Conservation (phyloP, 1,284 basidiomycete genomes). For the Volvariella surrecta region DNA sequence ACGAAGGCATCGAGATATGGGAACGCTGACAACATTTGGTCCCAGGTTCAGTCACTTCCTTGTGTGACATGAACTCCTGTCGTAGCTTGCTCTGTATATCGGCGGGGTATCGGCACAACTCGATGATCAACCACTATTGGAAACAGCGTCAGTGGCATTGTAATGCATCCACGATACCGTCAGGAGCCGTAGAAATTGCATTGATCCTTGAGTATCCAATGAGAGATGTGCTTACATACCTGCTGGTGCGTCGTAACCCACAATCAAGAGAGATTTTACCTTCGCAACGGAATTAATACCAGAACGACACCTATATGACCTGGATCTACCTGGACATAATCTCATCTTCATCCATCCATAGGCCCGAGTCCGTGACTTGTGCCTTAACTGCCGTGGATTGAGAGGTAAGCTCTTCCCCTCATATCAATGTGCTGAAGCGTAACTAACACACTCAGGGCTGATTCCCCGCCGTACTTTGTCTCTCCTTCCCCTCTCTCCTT, state of each 20-base stretch:
- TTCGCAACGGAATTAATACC: not conserved
- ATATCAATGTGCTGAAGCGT: not conserved
- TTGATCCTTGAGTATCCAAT: not conserved
- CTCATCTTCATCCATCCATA: constrained; percentile 6
- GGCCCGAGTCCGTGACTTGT: not conserved
- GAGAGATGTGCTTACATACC: constrained; percentile 8
- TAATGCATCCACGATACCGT: not conserved
- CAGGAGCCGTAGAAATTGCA: not conserved
- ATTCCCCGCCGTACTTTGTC: constrained; percentile 17
- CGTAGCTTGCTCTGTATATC: constrained; percentile 34
- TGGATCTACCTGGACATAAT: constrained; percentile 10
- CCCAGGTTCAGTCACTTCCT: constrained; percentile 17
- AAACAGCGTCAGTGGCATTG: not conserved
- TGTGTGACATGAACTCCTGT: constrained; percentile 26
- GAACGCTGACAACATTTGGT: constrained; percentile 26
- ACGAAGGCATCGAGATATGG: constrained; percentile 40
- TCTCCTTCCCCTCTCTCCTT: constrained; percentile 18
- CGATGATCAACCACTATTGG: constrained; percentile 23
- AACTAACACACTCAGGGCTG: constrained; percentile 31
- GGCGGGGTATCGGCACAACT: constrained; percentile 31
- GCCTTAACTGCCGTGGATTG: constrained; percentile 4
- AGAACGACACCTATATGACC: not conserved
- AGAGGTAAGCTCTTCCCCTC: not conserved
- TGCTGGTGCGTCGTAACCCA: constrained; percentile 14
- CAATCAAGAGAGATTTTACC: constrained; percentile 13